Percentiles rank a stretch among this genome's conserved stretches.
These are phyloP conservation scores for Dactylellina parvicollis DNA, from an alignment of 2,329 filamentous ascomycete genomes.

Conservation along the genomic window DNA sequence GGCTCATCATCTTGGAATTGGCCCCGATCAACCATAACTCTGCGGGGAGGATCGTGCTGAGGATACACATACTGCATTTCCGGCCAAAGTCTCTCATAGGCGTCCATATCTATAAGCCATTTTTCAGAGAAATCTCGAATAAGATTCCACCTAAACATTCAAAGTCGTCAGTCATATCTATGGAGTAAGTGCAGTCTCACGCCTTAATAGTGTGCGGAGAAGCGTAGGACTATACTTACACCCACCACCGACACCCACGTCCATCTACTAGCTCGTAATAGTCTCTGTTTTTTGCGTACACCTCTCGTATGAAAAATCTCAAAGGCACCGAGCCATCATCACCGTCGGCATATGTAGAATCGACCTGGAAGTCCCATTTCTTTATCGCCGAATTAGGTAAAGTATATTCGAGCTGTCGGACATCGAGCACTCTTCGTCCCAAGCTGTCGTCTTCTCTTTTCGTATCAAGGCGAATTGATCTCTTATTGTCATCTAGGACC, in stretches of 20 bases:
- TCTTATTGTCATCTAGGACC: background rate
- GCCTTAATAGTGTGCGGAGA: background rate
- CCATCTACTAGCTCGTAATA: background rate
- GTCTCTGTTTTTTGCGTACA: background rate
- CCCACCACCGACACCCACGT: slow-evolving; percentile 23
- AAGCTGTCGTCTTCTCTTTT: background rate
- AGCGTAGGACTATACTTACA: background rate
- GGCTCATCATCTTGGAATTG: background rate
- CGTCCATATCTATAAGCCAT: background rate
- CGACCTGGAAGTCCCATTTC: no score
- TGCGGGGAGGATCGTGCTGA: background rate
- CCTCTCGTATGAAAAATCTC: background rate
- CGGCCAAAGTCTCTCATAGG: background rate
- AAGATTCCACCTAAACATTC: background rate
- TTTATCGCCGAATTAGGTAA: no score
- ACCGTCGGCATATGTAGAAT: no score
- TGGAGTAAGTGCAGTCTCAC: background rate
- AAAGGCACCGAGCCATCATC: no score
- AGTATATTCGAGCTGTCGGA: background rate
- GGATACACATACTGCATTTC: background rate
- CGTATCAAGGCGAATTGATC: slow-evolving; percentile 3
- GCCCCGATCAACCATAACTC: background rate
- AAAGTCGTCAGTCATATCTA: background rate
- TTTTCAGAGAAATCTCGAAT: background rate
- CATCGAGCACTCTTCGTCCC: background rate